A percentile compares a stretch with the other conserved stretches of the same genome.
These are phyloP conservation scores for Lachnellula arida DNA, from an alignment of 2,329 filamentous ascomycete species.

Conservation along the genomic window DNA sequence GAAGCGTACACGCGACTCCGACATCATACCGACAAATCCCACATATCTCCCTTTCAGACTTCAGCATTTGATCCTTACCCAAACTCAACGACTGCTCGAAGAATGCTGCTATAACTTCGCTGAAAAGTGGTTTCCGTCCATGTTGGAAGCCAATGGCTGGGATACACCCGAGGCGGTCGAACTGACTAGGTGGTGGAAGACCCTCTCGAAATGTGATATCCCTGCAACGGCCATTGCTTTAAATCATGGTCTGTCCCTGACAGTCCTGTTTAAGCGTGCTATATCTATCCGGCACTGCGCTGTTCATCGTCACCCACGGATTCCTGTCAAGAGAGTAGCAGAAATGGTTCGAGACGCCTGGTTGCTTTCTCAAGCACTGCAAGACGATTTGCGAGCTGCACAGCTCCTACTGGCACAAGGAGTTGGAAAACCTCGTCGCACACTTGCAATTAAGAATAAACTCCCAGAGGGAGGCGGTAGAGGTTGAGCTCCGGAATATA, in stretches of 20 bases:
- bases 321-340: too few relatives aligned
- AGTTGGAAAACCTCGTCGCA: conserved; percentile 4
- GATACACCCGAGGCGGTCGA: conserved; percentile 15
- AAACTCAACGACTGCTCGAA: conserved; percentile 13
- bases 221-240: conserved; percentile 10
- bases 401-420: too few relatives aligned
- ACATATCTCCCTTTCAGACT: conserved; percentile 13
- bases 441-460: conserved; percentile 11
- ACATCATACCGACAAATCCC: conserved; percentile 2
- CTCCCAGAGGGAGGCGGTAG: conserved; percentile 7
- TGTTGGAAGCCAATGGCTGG: conserved; percentile 10
- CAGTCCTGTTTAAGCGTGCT: conserved; percentile 3
- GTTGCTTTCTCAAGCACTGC: too few relatives aligned
- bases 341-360: too few relatives aligned
- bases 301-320: too few relatives aligned
- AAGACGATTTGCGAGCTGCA: too few relatives aligned
- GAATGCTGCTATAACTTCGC: conserved; percentile 14
- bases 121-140: conserved; percentile 13
- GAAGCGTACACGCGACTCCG: background rate
- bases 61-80: conserved; percentile 12
- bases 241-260: background rate
- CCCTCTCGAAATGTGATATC: conserved; percentile 6
- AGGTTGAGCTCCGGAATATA: conserved; percentile 10
- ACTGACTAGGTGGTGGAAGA: conserved; percentile 12
- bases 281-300: conserved; percentile 13